Evolutionary conservation across 805 yeast genomes (phyloP).

Genomic region (Candida incommunis): DNA sequence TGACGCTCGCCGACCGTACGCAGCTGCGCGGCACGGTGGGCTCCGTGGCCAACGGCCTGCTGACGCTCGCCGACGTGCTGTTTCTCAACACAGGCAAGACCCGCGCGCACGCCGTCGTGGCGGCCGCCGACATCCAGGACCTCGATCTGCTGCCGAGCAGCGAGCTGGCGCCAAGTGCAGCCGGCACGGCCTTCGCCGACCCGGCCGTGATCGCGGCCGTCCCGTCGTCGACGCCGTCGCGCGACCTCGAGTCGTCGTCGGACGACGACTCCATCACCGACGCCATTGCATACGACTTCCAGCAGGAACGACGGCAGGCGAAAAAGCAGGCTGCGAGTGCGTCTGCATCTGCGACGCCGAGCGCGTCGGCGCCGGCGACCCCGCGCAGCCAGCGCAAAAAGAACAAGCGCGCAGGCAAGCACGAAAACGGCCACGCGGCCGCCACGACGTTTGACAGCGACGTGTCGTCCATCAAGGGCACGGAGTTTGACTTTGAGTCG

Average conservation of each 20-base stretch:
- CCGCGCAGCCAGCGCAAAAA: not conserved
- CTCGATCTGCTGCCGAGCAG: slow-evolving; percentile 5
- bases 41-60: slow-evolving; percentile 9
- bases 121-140: slow-evolving; percentile 10
- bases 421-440: slow-evolving; percentile 13
- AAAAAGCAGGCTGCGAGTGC: too few relatives aligned
- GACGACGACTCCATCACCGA: not conserved
- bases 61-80: slow-evolving; percentile 7
- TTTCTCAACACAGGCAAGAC: slow-evolving; percentile 7
- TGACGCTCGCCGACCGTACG: slow-evolving; percentile 9
- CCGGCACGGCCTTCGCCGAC: slow-evolving; percentile 2
- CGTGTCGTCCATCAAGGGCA: slow-evolving; percentile 31
- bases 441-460: slow-evolving; percentile 5
- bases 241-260: not conserved
- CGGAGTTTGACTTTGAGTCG: slow-evolving; percentile 77
- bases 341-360: slow-evolving; percentile 1
- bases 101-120: slow-evolving; percentile 3
- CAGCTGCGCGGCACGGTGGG: slow-evolving; percentile 11
- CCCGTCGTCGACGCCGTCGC: not conserved
- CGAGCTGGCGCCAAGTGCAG: not conserved
- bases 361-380: slow-evolving; percentile 1
- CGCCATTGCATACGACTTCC: not conserved
- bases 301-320: too few relatives aligned
- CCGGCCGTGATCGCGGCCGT: slow-evolving; percentile 8
- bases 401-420: slow-evolving; percentile 3